Conservation (phyloP, 148 eudicot genomes). For the Pouteria glomerata region DNA sequence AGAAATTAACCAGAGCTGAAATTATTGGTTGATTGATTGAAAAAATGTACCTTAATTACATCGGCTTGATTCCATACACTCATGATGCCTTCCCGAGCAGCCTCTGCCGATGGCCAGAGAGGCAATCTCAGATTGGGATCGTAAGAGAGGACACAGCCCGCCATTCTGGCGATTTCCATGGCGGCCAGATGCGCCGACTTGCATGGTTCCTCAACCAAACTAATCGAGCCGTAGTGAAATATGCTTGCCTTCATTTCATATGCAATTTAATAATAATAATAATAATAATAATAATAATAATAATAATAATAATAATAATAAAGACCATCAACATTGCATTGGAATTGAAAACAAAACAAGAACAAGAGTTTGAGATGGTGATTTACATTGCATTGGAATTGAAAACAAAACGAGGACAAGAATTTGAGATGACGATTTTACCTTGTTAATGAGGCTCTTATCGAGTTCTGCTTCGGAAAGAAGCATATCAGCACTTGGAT, state of each 20-base stretch:
- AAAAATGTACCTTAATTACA: conserved; percentile 46
- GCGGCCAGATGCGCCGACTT: conserved; percentile 63
- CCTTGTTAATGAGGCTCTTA: conserved; percentile 57
- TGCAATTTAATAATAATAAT: too few species aligned
- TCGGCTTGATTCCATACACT: conserved; percentile 73
- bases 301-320: too few species aligned
- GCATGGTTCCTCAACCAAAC: conserved; percentile 64
- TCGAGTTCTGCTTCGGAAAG: conserved; percentile 67
- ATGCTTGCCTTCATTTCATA: conserved; percentile 48
- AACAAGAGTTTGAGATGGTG: too few species aligned
- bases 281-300: too few species aligned
- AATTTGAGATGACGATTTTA: too few species aligned
- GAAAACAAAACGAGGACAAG: too few species aligned
- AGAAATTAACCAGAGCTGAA: not conserved
- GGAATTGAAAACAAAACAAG: too few species aligned
- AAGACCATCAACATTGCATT: too few species aligned
- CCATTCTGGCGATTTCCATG: conserved; percentile 39
- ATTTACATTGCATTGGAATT: too few species aligned
- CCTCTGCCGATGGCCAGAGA: conserved; percentile 59
- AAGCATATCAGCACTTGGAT: conserved; percentile 86
- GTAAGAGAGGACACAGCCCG: conserved; percentile 50
- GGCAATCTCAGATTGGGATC: conserved; percentile 60
- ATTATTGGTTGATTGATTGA: not conserved
- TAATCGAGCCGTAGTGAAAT: conserved; percentile 56
- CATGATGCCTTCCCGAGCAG: conserved; percentile 51